phyloP scores from a whole-genome alignment of 345 rosid species.

The Boechera stricta region DNA sequence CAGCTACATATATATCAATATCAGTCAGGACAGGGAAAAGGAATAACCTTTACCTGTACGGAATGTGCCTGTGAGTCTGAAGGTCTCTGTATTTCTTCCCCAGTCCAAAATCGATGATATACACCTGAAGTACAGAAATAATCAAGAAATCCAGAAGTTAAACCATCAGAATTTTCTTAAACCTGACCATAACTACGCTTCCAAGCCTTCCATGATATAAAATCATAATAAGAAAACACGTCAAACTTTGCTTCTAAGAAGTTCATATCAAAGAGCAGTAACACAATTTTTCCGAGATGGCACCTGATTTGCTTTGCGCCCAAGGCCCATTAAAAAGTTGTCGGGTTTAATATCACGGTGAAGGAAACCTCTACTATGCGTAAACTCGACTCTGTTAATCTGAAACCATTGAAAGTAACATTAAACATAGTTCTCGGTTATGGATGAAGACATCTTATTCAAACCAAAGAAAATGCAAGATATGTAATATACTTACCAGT shows the following conservation, averaged over 20 bases:
- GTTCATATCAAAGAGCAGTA: constrained; percentile 4
- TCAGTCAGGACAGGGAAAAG: background rate
- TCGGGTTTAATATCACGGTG: constrained; percentile 69
- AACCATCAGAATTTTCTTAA: background rate
- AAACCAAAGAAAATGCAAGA: constrained; percentile 2
- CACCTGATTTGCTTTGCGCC: constrained; percentile 69
- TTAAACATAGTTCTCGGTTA: background rate
- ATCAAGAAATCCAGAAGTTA: constrained; percentile 5
- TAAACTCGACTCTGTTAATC: constrained; percentile 60
- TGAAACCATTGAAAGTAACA: constrained; percentile 30
- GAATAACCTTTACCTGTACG: constrained; percentile 56
- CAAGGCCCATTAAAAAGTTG: constrained; percentile 64
- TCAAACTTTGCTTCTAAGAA: background rate
- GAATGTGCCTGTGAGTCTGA: constrained; percentile 84
- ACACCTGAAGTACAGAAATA: constrained; percentile 50
- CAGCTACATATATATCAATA: background rate
- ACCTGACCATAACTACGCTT: background rate
- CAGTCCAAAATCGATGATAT: constrained; percentile 74
- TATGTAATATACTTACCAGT: constrained; percentile 50
- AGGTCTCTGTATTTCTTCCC: constrained; percentile 86
- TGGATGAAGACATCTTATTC: background rate
- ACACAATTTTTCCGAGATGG: background rate
- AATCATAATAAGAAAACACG: background rate
- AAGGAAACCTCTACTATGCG: constrained; percentile 61
- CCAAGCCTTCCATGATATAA: background rate